These are phyloP conservation scores for Pythium aquatile DNA, from an alignment of 352 stramenopile species.

Conservation along the genomic window DNA sequence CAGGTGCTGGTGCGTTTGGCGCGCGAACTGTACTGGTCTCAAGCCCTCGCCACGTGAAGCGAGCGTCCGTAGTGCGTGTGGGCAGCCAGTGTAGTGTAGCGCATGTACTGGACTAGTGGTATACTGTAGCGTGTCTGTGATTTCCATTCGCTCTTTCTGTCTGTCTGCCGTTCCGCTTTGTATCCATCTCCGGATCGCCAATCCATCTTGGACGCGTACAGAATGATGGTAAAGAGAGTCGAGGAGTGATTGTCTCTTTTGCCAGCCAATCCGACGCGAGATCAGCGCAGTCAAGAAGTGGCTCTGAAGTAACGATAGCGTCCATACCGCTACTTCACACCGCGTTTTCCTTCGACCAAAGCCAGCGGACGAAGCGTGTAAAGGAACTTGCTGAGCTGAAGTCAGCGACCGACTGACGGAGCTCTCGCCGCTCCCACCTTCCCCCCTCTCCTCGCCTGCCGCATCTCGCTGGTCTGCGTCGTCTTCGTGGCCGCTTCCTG, in stretches of 20 bases:
- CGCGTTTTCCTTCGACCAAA: conserved; percentile 3
- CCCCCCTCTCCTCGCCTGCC: not conserved
- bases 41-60: not conserved
- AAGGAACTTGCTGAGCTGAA: not conserved
- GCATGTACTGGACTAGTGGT: too few species aligned
- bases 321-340: conserved; percentile 15
- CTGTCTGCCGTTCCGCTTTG: not conserved
- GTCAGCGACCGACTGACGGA: not conserved
- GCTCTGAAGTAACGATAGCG: conserved; percentile 19
- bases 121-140: too few species aligned
- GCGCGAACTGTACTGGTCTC: not conserved
- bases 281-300: conserved; percentile 10
- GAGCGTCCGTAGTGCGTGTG: not conserved
- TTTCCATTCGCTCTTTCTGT: not conserved
- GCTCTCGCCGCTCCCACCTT: not conserved
- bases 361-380: conserved; percentile 6
- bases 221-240: conserved; percentile 17
- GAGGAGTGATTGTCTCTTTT: conserved; percentile 12
- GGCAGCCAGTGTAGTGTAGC: not conserved
- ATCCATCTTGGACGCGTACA: not conserved
- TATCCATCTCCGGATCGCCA: not conserved
- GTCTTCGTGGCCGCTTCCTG: not conserved
- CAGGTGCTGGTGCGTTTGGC: not conserved
- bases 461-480: not conserved
- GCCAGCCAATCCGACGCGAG: conserved; percentile 9